Evolutionary conservation across 805 yeast genomes (phyloP).

Genomic region (Saccharomycopsis malanga): DNA sequence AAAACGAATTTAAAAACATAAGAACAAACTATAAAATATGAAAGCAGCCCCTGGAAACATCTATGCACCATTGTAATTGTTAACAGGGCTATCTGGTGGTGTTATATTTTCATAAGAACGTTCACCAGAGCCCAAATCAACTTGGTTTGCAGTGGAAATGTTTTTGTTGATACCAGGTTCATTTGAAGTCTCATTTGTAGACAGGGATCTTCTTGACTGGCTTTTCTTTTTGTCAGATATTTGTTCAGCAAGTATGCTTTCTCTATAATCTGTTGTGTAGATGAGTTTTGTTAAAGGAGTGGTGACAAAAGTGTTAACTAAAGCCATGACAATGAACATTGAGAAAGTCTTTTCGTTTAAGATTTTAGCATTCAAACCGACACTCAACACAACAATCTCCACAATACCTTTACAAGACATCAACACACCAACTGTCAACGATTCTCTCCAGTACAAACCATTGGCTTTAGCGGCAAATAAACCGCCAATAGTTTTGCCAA

Average conservation of each 20-base stretch:
- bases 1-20: background rate
- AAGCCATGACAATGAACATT: constrained; percentile 80
- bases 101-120: background rate
- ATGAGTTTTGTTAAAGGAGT: constrained; percentile 60
- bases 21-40: background rate
- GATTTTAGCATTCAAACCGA: constrained; percentile 67
- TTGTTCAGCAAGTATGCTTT: constrained; percentile 30
- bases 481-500: constrained; percentile 65
- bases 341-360: constrained; percentile 59
- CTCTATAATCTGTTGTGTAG: constrained; percentile 59
- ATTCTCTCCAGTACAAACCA: constrained; percentile 66
- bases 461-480: constrained; percentile 51
- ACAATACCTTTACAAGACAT: constrained; percentile 90
- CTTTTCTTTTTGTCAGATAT: constrained; percentile 3
- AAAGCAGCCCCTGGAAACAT: too few relatives aligned
- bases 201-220: background rate
- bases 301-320: constrained; percentile 70
- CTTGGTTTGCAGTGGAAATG: background rate
- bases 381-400: constrained; percentile 69
- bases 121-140: background rate
- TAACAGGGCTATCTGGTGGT: background rate
- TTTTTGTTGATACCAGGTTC: background rate
- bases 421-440: constrained; percentile 66
- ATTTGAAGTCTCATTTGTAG: background rate
- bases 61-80: too few relatives aligned